phyloP scores from a whole-genome alignment of 1,139 yeast genomes.

The Suhomyces guaymorum region DNA sequence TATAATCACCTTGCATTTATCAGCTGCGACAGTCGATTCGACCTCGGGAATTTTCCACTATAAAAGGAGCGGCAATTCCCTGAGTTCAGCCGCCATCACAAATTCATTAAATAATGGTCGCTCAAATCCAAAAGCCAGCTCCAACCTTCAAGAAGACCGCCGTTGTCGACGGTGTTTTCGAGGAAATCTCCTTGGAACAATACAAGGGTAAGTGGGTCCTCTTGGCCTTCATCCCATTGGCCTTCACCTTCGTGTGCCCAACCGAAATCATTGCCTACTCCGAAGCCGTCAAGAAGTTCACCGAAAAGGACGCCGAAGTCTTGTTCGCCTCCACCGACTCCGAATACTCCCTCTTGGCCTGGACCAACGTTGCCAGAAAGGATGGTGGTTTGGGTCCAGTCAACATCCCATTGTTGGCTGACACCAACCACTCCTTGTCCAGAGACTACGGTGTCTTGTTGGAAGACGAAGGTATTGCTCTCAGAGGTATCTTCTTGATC shows the following conservation, averaged over 20 bases:
- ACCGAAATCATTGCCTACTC: slow-evolving; percentile 98
- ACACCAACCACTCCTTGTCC: slow-evolving; percentile 92
- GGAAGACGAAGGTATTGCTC: slow-evolving; percentile 93
- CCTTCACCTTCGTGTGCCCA: slow-evolving; percentile 98
- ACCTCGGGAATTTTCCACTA: slow-evolving; percentile 6
- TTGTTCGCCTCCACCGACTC: slow-evolving; percentile 98
- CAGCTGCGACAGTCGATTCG: slow-evolving; percentile 3
- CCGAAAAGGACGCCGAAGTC: slow-evolving; percentile 83
- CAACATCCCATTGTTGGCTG: slow-evolving; percentile 91
- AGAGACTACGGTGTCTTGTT: slow-evolving; percentile 95
- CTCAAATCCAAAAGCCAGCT: slow-evolving; percentile 90
- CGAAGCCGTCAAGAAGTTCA: slow-evolving; percentile 87
- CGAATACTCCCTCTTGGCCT: slow-evolving; percentile 93
- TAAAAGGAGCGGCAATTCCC: slow-evolving; percentile 4
- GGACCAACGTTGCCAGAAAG: slow-evolving; percentile 96
- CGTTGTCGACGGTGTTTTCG: slow-evolving; percentile 92
- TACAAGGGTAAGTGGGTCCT: slow-evolving; percentile 98
- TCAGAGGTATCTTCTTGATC: slow-evolving; percentile 96
- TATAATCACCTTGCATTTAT: slow-evolving; percentile 14
- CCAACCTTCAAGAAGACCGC: slow-evolving; percentile 96
- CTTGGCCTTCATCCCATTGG: slow-evolving; percentile 95
- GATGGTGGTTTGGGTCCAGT: slow-evolving; percentile 98
- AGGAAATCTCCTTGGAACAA: slow-evolving; percentile 89
- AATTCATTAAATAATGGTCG: too few relatives aligned
- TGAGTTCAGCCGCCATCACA: too few relatives aligned